phyloP scores from a whole-genome alignment of 1,139 yeast genomes.

The Kodamaea suecica region DNA sequence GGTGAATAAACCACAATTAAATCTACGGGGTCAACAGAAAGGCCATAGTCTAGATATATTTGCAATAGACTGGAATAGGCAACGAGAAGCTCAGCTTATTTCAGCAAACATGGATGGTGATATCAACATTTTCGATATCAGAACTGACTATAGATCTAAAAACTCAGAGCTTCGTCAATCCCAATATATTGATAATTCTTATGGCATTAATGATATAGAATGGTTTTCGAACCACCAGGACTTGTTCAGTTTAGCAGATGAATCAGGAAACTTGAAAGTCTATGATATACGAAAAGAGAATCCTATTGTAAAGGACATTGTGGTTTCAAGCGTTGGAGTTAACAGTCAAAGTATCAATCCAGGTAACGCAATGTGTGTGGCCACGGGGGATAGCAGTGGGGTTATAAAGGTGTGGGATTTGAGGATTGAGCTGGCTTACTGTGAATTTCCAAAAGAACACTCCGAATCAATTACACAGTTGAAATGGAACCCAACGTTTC shows the following conservation, averaged over 20 bases:
- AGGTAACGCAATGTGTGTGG: slow-evolving; percentile 49
- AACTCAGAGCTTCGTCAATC: slow-evolving; percentile 5
- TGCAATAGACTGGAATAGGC: slow-evolving; percentile 46
- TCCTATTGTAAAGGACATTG: slow-evolving; percentile 21
- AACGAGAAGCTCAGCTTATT: slow-evolving; percentile 34
- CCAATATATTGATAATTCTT: slow-evolving; percentile 6
- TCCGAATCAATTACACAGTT: slow-evolving; percentile 61
- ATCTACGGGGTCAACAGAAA: slow-evolving; percentile 15
- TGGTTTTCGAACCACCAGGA: slow-evolving; percentile 62
- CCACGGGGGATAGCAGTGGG: slow-evolving; percentile 72
- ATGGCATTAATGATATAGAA: slow-evolving; percentile 59
- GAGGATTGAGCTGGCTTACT: slow-evolving; percentile 36
- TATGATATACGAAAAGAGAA: slow-evolving; percentile 46
- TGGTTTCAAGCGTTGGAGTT: slow-evolving; percentile 46
- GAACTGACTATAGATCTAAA: slow-evolving; percentile 16
- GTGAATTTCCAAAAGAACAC: slow-evolving; percentile 56
- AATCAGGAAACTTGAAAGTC: slow-evolving; percentile 45
- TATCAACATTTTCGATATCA: slow-evolving; percentile 35
- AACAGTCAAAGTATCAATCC: slow-evolving; percentile 68
- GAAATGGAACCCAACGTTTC: slow-evolving; percentile 72
- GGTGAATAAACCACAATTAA: slow-evolving; percentile 32
- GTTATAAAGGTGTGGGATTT: slow-evolving; percentile 65
- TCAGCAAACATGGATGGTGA: slow-evolving; percentile 39
- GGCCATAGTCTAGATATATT: slow-evolving; percentile 29
- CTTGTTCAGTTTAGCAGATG: slow-evolving; percentile 57